phyloP scores from a whole-genome alignment of 1,139 yeast species.

The Yamadazyma siamensis region DNA sequence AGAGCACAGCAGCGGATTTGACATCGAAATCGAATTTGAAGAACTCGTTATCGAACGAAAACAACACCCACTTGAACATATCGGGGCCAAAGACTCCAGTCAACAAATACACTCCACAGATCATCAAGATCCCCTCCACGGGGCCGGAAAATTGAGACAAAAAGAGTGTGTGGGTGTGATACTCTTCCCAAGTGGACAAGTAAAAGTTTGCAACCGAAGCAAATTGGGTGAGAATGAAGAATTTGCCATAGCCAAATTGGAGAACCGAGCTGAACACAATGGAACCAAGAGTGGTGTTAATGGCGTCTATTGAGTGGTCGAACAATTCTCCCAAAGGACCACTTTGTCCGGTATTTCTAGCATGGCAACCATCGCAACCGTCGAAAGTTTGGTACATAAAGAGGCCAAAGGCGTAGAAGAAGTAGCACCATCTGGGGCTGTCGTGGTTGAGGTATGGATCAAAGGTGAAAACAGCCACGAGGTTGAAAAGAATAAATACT shows the following conservation, averaged over 20 bases:
- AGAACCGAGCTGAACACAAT: conserved; percentile 70
- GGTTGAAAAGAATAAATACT: conserved; percentile 61
- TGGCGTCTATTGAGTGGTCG: conserved; percentile 91
- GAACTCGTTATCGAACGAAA: conserved; percentile 28
- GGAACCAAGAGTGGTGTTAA: conserved; percentile 80
- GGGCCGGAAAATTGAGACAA: conserved; percentile 87
- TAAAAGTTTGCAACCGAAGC: conserved; percentile 80
- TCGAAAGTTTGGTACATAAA: conserved; percentile 94
- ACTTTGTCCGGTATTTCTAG: conserved; percentile 87
- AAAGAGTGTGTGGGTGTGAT: conserved; percentile 80
- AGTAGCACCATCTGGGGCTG: conserved; percentile 81
- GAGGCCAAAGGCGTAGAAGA: conserved; percentile 76
- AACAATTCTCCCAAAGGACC: conserved; percentile 94
- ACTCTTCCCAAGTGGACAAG: conserved; percentile 94
- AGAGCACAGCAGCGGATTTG: conserved; percentile 41
- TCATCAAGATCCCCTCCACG: conserved; percentile 83
- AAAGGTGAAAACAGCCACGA: conserved; percentile 62
- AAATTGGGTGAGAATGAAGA: conserved; percentile 66
- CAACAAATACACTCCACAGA: conserved; percentile 49
- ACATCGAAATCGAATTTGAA: conserved; percentile 25
- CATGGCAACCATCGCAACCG: conserved; percentile 95
- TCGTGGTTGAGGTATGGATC: conserved; percentile 64
- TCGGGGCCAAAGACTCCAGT: conserved; percentile 74
- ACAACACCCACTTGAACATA: conserved; percentile 51
- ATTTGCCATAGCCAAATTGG: conserved; percentile 67